Base-by-base conservation (phyloP, 768 basidiomycete species). In the Rhizopogon roseolus region DNA sequence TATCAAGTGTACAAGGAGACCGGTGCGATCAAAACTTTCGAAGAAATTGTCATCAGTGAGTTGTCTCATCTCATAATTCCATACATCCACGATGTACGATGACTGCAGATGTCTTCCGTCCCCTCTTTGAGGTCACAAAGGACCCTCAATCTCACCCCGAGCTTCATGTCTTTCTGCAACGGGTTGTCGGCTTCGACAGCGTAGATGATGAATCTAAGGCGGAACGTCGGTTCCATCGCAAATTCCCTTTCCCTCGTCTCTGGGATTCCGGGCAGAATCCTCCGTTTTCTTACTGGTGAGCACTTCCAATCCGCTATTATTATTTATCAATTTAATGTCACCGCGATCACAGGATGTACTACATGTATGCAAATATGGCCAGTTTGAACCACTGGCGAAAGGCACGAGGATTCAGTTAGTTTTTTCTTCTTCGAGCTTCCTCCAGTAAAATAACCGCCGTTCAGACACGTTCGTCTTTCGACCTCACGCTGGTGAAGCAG, bases 181-280 rank as follows among this genome's bases (percentile, higher is more conserved):
- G 97, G 5, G 94, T 98, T 6, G 71, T 98, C 49, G 97, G 97
- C 5, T 97, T 99, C 64, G 97, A 98, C 63, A 94, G 88, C n/a
- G 97, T 99, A 19, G 97, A 99, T 61, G 97, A 99, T 62, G 97
- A 99, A 71, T 94, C 91, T 2, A 98, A 98, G 72, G 76, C 84
- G 0, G 97, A 99, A 69, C 76, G 93, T 52, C 77, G 97, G 27
- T 85, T 97, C 42, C 89, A 97, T 65, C 88, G 86, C 63, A 98
- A 97, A 66, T 97, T 90, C 74, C 95, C 95, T 0, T 92, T 88
- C 58, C 95, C 97, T 2, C 79, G 81, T 39, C 73, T 92, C 39
- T 99, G 97, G 97, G 81, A 94, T 67, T 85, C 89, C 0, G 75
- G 76, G 32, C 90, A 95, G 61, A 93, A 92, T 41, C 97, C 97